phyloP scores from a whole-genome alignment of 1,139 yeast species.

The Yamadazyma membranifaciens region DNA sequence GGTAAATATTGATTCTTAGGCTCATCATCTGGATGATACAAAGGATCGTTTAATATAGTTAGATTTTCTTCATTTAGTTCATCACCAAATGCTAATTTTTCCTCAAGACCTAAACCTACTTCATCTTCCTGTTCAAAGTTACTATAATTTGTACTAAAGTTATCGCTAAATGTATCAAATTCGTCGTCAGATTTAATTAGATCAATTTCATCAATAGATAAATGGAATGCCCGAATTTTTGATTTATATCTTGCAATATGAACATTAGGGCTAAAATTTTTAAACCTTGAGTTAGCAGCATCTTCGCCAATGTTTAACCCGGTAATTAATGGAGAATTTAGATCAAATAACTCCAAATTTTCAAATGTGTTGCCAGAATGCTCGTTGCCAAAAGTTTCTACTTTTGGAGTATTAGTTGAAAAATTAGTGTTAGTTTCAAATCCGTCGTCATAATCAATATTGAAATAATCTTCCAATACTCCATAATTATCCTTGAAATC shows the following conservation, averaged over 20 bases:
- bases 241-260: constrained; percentile 10
- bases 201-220: constrained; percentile 30
- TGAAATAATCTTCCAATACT: constrained; percentile 35
- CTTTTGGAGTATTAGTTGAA: not conserved
- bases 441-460: constrained; percentile 11
- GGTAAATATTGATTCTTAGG: too few relatives aligned
- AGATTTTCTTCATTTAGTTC: constrained; percentile 6
- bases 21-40: not conserved
- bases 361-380: constrained; percentile 11
- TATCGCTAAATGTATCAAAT: not conserved
- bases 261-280: constrained; percentile 13
- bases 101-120: not conserved
- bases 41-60: constrained; percentile 1
- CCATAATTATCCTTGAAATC: constrained; percentile 23
- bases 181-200: constrained; percentile 8
- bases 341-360: constrained; percentile 26
- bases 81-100: constrained; percentile 3
- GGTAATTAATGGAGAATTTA: constrained; percentile 36
- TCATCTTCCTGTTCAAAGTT: not conserved
- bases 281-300: constrained; percentile 15
- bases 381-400: not conserved
- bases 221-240: constrained; percentile 27
- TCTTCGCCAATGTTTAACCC: constrained; percentile 37
- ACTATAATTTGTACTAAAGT: not conserved
- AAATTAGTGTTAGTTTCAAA: not conserved